These are phyloP conservation scores for Podospora sp. DNA, from an alignment of 495 filamentous ascomycete species.

Conservation along the genomic window DNA sequence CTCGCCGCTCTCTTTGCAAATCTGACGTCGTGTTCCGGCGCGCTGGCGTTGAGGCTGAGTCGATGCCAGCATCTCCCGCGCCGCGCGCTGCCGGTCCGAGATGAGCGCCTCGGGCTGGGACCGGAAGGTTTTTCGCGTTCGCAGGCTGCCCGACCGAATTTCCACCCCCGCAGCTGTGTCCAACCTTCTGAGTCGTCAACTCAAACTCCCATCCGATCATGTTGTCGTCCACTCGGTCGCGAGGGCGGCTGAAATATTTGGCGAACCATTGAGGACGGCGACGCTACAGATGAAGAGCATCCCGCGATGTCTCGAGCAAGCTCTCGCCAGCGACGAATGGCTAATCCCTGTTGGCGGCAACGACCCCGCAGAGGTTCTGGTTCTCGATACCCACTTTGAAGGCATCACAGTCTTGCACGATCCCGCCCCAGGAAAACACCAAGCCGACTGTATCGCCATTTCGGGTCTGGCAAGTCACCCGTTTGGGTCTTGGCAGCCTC, in stretches of 20 bases:
- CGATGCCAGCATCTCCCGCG: too few species aligned
- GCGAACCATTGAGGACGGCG: neutral
- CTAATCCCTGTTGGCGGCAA: neutral
- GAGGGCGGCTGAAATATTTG: neutral
- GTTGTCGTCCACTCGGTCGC: neutral
- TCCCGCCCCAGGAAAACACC: neutral
- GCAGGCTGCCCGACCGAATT: too few species aligned
- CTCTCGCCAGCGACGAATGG: neutral
- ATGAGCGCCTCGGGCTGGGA: too few species aligned
- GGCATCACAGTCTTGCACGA: neutral
- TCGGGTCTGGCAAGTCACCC: constrained; percentile 27
- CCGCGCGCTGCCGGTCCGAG: too few species aligned
- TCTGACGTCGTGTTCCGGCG: too few species aligned
- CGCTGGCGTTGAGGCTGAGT: too few species aligned
- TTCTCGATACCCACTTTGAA: neutral
- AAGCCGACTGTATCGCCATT: constrained; percentile 25
- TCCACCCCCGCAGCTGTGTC: too few species aligned
- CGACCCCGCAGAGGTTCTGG: too few species aligned
- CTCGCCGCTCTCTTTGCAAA: too few species aligned
- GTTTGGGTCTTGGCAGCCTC: constrained; percentile 28
- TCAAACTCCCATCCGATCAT: too few species aligned
- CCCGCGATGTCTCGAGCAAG: neutral
- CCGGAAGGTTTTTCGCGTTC: too few species aligned
- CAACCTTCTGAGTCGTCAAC: too few species aligned
- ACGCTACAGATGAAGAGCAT: neutral